Base-by-base conservation (phyloP, 1,139 yeast species). In the Taphrina pruni region DNA sequence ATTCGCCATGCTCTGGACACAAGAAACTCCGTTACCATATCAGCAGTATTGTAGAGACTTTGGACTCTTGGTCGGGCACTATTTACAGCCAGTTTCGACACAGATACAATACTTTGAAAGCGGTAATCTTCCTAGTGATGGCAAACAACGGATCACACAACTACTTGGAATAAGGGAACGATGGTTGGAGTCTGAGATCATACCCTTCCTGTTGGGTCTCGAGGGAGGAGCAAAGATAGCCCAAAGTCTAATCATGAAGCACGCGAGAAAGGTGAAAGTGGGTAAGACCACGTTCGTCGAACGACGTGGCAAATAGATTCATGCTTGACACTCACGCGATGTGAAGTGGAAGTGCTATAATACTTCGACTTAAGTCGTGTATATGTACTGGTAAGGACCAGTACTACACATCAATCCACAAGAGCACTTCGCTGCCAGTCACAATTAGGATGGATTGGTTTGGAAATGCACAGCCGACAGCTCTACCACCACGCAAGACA, bases 201-300 rank as follows among this genome's bases (percentile, higher is more conserved):
- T 46, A 9, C 41, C 67, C 14, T 64, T 54, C 35, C 20, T 64
- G 46, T 14, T 39, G 9, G 58, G 43, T 11, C 55, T 64, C 8
- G 67, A 45, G 11, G 67, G 61, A n/a, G 67, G 60, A 14, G 35
- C 14, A 6, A 64, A 64, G 35, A 46, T 41, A 12, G 55, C 52
- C n/a, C 60, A 64, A 38, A 48, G 50, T 9, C 45, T 64, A 7
- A 54, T 64, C 55, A 55, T 64, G 61, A 64, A 64, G 57, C 58
- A 54, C 38, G 67, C 67, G 21, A 39, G 67, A 35, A 64, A 55
- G 21, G 61, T 55, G 39, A 64, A 64, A 48, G 60, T 64, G 21
- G 67, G 61, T 36, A 64, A 64, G 48, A 57, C 60, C 11, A 32
- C 50, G n/a, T 64, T 64, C 46, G 38, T 64, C n/a, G 67, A 64